Conservation (phyloP, 1,139 yeast genomes). For the Yamadazyma jaroonii region DNA sequence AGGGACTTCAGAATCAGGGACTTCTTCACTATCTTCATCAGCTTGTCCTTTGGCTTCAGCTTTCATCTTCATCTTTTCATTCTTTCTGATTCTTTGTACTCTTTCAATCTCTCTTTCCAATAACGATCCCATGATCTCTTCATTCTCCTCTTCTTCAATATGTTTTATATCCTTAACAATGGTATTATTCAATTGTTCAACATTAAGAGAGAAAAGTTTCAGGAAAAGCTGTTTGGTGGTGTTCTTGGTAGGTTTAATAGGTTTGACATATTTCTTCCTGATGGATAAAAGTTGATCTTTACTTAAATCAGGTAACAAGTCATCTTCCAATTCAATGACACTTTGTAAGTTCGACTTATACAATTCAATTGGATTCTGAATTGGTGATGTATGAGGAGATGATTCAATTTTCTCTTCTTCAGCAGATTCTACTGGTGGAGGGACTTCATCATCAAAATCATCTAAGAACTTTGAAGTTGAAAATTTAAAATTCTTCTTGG, state of each 20-base stretch:
- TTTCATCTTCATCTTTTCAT: constrained; percentile 43
- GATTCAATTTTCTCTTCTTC: constrained; percentile 4
- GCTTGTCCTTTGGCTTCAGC: too few relatives aligned
- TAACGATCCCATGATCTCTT: constrained; percentile 45
- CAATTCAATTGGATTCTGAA: constrained; percentile 33
- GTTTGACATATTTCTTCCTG: constrained; percentile 28
- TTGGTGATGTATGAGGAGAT: constrained; percentile 36
- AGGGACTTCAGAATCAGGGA: constrained; percentile 19
- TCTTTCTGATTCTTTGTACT: constrained; percentile 48
- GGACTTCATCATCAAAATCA: constrained; percentile 22
- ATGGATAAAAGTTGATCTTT: constrained; percentile 35
- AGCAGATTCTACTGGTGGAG: neutral
- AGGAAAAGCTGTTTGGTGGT: constrained; percentile 18
- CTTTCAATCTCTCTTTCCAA: constrained; percentile 63
- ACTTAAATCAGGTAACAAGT: constrained; percentile 30
- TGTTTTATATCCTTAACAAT: constrained; percentile 22
- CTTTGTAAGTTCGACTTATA: constrained; percentile 24
- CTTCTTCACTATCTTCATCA: too few relatives aligned
- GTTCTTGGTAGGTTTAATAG: constrained; percentile 3
- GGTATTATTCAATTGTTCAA: constrained; percentile 35
- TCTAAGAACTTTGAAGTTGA: constrained; percentile 33
- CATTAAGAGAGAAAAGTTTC: constrained; percentile 33
- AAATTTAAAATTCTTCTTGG: constrained; percentile 16
- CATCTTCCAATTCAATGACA: constrained; percentile 22
- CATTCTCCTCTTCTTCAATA: constrained; percentile 37